phyloP scores from a whole-genome alignment of 768 basidiomycete genomes.

The Cystofilobasidium bisporidii region DNA sequence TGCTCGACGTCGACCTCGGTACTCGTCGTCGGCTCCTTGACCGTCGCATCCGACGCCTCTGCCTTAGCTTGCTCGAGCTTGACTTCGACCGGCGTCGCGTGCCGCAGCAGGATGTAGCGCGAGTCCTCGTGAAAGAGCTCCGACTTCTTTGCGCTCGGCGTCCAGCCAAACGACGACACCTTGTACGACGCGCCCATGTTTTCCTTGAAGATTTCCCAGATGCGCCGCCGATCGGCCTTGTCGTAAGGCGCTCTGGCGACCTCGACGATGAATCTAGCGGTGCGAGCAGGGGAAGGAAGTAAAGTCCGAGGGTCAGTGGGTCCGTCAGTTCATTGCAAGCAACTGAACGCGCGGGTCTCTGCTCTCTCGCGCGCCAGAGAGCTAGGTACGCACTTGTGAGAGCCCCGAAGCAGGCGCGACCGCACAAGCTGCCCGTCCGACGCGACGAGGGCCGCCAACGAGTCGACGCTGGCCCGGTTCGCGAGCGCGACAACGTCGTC shows the following conservation, averaged over 20 bases:
- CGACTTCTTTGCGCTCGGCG: neutral
- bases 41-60: neutral
- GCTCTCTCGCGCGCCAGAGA: too few relatives aligned
- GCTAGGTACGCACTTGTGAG: neutral
- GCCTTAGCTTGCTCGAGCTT: neutral
- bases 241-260: neutral
- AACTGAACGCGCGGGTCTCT: neutral
- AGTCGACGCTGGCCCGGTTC: neutral
- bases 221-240: neutral
- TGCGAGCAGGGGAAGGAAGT: neutral
- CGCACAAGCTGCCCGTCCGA: neutral
- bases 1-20: too few relatives aligned
- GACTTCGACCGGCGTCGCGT: neutral
- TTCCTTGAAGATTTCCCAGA: neutral
- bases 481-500: neutral
- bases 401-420: neutral
- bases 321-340: too few relatives aligned
- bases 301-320: neutral
- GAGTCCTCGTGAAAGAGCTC: slow-evolving; percentile 17
- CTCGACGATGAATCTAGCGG: neutral
- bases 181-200: slow-evolving; percentile 7
- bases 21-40: too few relatives aligned
- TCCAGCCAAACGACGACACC: slow-evolving; percentile 21
- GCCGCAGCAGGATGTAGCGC: slow-evolving; percentile 13
- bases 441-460: neutral